These are phyloP conservation scores for Parasitella parasitica DNA, from an alignment of 371 early-diverging fungal species.

Conservation along the genomic window DNA sequence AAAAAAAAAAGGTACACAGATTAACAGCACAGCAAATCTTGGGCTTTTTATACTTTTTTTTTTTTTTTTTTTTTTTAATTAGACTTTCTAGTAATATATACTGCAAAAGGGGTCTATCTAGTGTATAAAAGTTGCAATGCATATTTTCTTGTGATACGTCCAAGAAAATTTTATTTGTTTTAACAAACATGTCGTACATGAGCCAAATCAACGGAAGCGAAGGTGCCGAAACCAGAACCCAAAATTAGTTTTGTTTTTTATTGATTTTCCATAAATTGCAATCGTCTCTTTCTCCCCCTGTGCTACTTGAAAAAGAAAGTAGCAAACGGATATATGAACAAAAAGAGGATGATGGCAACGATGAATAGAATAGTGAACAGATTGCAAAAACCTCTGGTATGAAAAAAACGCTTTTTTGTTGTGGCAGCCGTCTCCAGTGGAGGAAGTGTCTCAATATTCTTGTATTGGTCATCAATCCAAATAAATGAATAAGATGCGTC, in stretches of 20 bases:
- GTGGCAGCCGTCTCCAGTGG: not conserved
- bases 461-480: slow-evolving; percentile 26
- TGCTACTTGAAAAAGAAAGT: slow-evolving; percentile 4
- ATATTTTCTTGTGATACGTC: not conserved
- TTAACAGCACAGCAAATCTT: not conserved
- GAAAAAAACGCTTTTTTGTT: not conserved
- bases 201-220: not conserved
- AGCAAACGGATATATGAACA: slow-evolving; percentile 20
- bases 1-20: slow-evolving; percentile 1
- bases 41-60: not conserved
- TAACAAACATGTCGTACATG: slow-evolving; percentile 2
- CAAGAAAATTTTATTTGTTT: slow-evolving; percentile 9
- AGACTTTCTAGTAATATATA: not conserved
- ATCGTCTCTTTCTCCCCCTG: not conserved
- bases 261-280: slow-evolving; percentile 2
- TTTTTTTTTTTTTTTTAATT: not conserved
- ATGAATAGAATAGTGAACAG: slow-evolving; percentile 13
- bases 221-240: slow-evolving; percentile 2
- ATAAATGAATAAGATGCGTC: slow-evolving; percentile 18
- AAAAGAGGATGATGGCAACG: slow-evolving; percentile 11
- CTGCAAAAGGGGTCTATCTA: not conserved
- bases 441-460: not conserved
- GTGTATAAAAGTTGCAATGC: not conserved
- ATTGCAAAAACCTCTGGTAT: slow-evolving; percentile 15
- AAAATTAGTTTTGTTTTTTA: slow-evolving; percentile 4